Conservation (phyloP, 306 rosid genomes). For the Prosopis cineraria region DNA sequence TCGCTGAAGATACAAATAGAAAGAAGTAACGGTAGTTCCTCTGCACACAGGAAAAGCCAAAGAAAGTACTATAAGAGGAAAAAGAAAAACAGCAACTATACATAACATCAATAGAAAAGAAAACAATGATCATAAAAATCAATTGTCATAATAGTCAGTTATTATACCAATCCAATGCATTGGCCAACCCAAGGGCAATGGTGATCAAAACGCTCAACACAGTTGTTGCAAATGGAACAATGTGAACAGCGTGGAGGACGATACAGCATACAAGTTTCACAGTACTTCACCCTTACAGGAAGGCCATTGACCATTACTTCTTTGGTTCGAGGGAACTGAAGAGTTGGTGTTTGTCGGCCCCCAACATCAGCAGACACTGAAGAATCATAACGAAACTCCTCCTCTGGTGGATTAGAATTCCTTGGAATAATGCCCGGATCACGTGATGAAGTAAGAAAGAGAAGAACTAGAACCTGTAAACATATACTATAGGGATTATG, state of each 20-base stretch:
- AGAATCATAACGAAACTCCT: constrained; percentile 70
- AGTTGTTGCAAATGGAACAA: constrained; percentile 95
- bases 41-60: constrained; percentile 52
- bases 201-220: constrained; percentile 97
- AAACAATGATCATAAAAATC: constrained; percentile 18
- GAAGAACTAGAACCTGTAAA: constrained; percentile 84
- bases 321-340: constrained; percentile 76
- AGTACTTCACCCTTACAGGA: constrained; percentile 79
- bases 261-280: constrained; percentile 91
- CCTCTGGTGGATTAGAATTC: constrained; percentile 90
- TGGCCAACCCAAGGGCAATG: constrained; percentile 99
- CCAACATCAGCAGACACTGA: constrained; percentile 59
- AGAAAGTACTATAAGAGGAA: constrained; percentile 31
- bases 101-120: constrained; percentile 27
- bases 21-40: constrained; percentile 88
- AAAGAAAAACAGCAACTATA: constrained; percentile 31
- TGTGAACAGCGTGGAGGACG: constrained; percentile 98
- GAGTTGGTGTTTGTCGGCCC: constrained; percentile 82
- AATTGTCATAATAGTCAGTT: constrained; percentile 15
- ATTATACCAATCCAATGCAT: constrained; percentile 90
- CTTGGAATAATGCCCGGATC: constrained; percentile 95
- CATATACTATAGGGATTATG: constrained; percentile 47
- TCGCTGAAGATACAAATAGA: constrained; percentile 83
- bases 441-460: constrained; percentile 85
- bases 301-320: constrained; percentile 74